Evolutionary conservation across 495 filamentous ascomycete species (phyloP), one percentile per base, ranked within the genome.

Genomic region (Hyaloscypha hepaticicola): DNA sequence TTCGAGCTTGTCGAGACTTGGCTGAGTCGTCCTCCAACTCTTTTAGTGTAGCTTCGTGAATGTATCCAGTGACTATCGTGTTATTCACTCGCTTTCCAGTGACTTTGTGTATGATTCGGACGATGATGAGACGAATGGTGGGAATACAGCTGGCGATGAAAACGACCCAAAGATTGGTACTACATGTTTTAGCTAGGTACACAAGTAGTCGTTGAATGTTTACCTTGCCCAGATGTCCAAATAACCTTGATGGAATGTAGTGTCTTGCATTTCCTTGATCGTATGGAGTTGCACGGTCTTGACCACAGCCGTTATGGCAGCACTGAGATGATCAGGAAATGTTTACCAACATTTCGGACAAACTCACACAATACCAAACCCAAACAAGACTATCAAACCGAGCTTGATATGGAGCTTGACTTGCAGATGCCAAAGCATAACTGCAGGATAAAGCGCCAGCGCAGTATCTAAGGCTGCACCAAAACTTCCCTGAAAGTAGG

Each of bases 371-470:
- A 77, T 71, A 0, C 82, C 82, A 52, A 83, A 64, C 0, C 82
- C 77, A 21, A 85, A 70, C 12, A 77, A 75, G 3, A 68, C 60
- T 25, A 72, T 74, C 41, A 85, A 71, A 14, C 74, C 76, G 6
- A 83, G 60, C 69, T 83, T 84, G 71, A 82, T 82, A 69, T 73
- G 74, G 8, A 69, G 27, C 14, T 72, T 67, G 66, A 85, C 73
- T 41, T 83, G 76, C 6, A 85, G 67, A 14, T 70, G 71, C 61
- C 69, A 77, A 7, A 85, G 71, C 5, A 82, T 76, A 5, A 77
- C 55, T 7, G 71, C 67, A 0, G 82, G 82, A 45, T 82, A 82
- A 0, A 80, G 64, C 24, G 82, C 80, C 21, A 85, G 76, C 29
- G 79, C 80, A 6, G 83, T 65, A 64, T 85, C 82, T 34, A 76